Evolutionary conservation across 2,329 filamentous ascomycete genomes (phyloP), one percentile per base, ranked within the genome.

Genomic region (Chrysoporthe cubensis): DNA sequence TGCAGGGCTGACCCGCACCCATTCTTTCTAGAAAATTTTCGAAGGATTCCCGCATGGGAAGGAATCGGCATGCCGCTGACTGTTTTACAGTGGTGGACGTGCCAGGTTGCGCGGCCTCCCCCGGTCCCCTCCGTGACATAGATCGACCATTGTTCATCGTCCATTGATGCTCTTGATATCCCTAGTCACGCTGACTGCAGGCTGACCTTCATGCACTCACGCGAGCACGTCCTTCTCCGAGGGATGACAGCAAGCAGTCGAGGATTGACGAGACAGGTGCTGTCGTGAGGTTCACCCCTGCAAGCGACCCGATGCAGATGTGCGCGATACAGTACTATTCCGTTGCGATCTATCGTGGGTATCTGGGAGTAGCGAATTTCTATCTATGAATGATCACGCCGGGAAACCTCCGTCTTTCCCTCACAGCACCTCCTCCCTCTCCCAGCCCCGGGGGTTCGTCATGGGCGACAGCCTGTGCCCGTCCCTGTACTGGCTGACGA

Each of bases 401-500:
- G 9, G n/a, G n/a, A 26, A 21, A 54, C 16, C 14, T 18, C 52
- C 34, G 34, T n/a, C 32, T 4, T 13, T 34, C 32, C 14, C 32
- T 62, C 57, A 69, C 37, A 69, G 5, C n/a, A 96, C 88, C 64
- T 99, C 95, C 2, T 88, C 80, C 40, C 95, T 84, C 76, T 97
- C 94, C 86, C 92, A 99, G 0, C 96, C 96, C 0, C 84, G 84
- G 0, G 90, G 85, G 76, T 89, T 87, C 40, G 84, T 73, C 59
- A 89, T 85, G 0, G 88, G 87, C 4, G 91, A 93, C 34, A 88
- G 87, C 70, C 83, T 83, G 5, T 81, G 81, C 16, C 83, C 82
- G 70, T 93, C 88, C 79, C 91, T 93, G 82, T 95, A 97, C 73
- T 89, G 85, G 78, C 90, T 92, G 58, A 93, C 90, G 75, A 96